Conservation (phyloP, 306 rosid species). For the Canavalia gladiata region DNA sequence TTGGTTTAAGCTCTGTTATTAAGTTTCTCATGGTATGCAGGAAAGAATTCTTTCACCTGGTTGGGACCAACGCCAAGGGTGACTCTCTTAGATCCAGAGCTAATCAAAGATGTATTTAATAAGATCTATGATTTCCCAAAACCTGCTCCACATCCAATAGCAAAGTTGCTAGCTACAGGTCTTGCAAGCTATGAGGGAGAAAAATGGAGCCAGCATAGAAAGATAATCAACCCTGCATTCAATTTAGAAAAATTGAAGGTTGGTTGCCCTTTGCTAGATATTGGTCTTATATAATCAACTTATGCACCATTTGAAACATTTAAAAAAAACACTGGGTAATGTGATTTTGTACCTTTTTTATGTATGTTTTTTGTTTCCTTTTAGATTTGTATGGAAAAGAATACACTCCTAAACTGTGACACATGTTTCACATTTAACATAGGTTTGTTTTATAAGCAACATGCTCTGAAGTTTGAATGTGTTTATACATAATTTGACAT, state of each 20-base stretch:
- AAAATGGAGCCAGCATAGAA: conserved; percentile 70
- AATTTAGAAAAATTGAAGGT: conserved; percentile 69
- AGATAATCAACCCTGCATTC: conserved; percentile 65
- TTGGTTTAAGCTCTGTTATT: neutral
- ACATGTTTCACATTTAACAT: neutral
- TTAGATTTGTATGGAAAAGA: neutral
- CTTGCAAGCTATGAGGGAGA: conserved; percentile 50
- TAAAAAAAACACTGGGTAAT: conserved; percentile 1
- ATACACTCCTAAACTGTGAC: neutral
- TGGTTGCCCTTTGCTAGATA: conserved; percentile 4
- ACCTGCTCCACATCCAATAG: conserved; percentile 40
- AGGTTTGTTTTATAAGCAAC: neutral
- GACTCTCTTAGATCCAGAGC: conserved; percentile 59
- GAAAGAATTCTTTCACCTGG: conserved; percentile 66
- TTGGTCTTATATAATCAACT: neutral
- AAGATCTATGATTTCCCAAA: conserved; percentile 52
- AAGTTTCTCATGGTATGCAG: conserved; percentile 41
- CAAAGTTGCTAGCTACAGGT: conserved; percentile 48
- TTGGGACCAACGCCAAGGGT: conserved; percentile 64
- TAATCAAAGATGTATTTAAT: conserved; percentile 56
- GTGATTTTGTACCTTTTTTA: neutral
- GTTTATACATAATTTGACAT: neutral
- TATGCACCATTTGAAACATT: neutral
- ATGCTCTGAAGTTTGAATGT: neutral
- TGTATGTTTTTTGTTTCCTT: neutral